Conservation (phyloP, 228 moss, liverwort and hornwort genomes). For the Sphagnum magellanicum region DNA sequence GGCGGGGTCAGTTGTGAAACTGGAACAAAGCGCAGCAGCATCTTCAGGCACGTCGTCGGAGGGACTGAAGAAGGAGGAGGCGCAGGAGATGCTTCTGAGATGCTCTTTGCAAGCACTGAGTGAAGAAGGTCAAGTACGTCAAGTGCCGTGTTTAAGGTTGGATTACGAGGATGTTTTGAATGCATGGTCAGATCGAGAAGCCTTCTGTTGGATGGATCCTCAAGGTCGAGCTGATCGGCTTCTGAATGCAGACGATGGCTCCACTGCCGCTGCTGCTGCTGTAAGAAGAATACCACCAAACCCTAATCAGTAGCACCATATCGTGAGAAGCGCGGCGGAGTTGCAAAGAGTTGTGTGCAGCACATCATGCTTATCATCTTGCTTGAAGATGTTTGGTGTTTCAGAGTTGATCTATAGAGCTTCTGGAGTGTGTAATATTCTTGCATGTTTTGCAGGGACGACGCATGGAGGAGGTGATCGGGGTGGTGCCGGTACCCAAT, state of each 20-base stretch:
- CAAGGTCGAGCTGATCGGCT: background rate
- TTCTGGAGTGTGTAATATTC: too few relatives aligned
- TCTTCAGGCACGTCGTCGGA: constrained; percentile 29
- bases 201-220: constrained; percentile 35
- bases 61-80: constrained; percentile 49
- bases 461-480: too few relatives aligned
- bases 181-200: constrained; percentile 47
- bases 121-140: constrained; percentile 25
- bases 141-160: constrained; percentile 30
- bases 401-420: too few relatives aligned
- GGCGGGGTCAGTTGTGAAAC: constrained; percentile 1
- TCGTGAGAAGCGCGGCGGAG: too few relatives aligned
- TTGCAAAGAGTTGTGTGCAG: too few relatives aligned
- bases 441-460: too few relatives aligned
- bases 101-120: constrained; percentile 10
- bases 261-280: background rate
- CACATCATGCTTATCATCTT: too few relatives aligned
- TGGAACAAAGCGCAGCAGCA: constrained; percentile 16
- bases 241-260: constrained; percentile 3
- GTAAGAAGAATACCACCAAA: too few relatives aligned
- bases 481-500: too few relatives aligned
- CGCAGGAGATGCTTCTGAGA: constrained; percentile 25
- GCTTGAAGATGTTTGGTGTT: too few relatives aligned
- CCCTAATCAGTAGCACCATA: too few relatives aligned
- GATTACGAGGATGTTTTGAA: constrained; percentile 42